Evolutionary conservation across 495 filamentous ascomycete species (phyloP), one percentile per base, ranked within the genome.

Genomic region (Aspergillus campestris): DNA sequence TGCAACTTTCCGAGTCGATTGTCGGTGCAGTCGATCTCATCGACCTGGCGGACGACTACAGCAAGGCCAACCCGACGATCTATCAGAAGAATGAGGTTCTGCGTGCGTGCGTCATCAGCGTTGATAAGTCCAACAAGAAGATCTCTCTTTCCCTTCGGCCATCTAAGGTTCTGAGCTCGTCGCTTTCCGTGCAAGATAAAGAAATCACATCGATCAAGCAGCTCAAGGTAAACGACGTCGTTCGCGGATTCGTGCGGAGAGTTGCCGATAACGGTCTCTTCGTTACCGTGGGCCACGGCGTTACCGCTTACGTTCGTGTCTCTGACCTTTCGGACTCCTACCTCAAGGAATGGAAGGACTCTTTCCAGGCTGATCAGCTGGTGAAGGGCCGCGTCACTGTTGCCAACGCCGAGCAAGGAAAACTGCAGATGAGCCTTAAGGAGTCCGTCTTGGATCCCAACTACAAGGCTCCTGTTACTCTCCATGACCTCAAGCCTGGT

Each of bases 261-360:
- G 78, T 95, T 34, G 78, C 85, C 0, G 88, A 95, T 49, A 86
- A 83, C 50, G 92, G 91, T 33, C 56, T 97, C 1, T 95, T 95
- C 52, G 77, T 98, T 30, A 68, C 78, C 38, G 69, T 98, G 5
- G 87, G 87, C 27, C 80, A 81, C 24, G 78, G 83, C 46, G 69
- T 95, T n/a, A 86, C 80, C 29, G 91, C 83, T 4, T 86, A 86
- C 60, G 80, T 91, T 28, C 80, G 82, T 49, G 78, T 97, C 38
- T 83, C 83, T 8, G 88, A 96, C 57, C 79, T 97, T 12, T 94
- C 90, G 0, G 91, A 98, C 59, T 76, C 77, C 4, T 97, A 79
- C 59, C 70, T 97, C 53, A 97, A 96, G 64, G 87, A 96, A 38
- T 98, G 92, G 92, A 94, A 94, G 68, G 75, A 83, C n/a, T 65